Evolutionary conservation across 164 flowering plant genomes (phyloP).

Genomic region (Liriodendron chinense): DNA sequence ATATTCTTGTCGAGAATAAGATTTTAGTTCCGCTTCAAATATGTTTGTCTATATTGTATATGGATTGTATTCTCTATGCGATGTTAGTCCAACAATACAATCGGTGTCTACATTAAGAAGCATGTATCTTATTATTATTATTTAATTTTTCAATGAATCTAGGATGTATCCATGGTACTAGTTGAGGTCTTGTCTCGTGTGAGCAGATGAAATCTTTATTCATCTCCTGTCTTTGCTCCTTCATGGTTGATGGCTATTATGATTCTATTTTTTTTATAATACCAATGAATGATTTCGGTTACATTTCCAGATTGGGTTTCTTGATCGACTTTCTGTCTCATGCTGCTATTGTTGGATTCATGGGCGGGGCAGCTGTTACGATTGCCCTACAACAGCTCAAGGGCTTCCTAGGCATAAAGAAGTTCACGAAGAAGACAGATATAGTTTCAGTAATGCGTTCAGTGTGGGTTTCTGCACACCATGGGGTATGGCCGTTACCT

Average conservation of each 20-base stretch:
- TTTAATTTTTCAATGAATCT: too few relatives aligned
- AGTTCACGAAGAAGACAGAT: slow-evolving; percentile 73
- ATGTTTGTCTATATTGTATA: neutral
- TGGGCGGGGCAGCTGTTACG: slow-evolving; percentile 97
- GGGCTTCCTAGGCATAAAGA: slow-evolving; percentile 79
- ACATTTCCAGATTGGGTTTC: slow-evolving; percentile 70
- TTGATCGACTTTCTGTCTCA: slow-evolving; percentile 92
- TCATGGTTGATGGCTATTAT: neutral
- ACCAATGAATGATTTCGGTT: neutral
- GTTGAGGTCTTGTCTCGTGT: neutral
- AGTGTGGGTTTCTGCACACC: slow-evolving; percentile 51
- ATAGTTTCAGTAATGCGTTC: slow-evolving; percentile 73
- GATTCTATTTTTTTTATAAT: neutral
- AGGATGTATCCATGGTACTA: neutral
- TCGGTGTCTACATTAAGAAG: too few relatives aligned
- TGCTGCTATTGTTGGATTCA: slow-evolving; percentile 95
- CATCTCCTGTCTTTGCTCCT: neutral
- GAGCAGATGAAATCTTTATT: neutral
- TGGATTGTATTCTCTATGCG: neutral
- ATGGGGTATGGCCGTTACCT: slow-evolving; percentile 48
- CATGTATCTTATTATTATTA: too few relatives aligned
- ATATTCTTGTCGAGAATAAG: too few relatives aligned
- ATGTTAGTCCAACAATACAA: neutral
- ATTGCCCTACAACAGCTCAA: slow-evolving; percentile 95
- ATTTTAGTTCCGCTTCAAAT: neutral